Percentiles rank a stretch among this genome's conserved stretches.
phyloP scores from a whole-genome alignment of 345 rosid species.

The Cardamine chenopodiifolia region DNA sequence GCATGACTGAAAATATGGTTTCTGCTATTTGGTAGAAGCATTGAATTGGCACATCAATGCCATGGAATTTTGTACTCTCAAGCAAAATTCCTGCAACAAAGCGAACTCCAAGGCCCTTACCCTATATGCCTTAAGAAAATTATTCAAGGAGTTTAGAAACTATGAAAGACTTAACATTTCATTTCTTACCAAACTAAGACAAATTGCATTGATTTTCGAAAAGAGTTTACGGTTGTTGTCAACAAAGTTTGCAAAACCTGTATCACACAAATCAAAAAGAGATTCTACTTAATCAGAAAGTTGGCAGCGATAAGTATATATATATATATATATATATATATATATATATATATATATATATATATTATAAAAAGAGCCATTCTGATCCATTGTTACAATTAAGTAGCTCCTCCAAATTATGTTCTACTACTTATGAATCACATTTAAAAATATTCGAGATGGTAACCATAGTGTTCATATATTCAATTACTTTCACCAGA shows the following conservation, averaged over 20 bases:
- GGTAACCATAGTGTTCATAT: not conserved
- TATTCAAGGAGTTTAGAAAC: not conserved
- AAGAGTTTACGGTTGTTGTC: constrained; percentile 71
- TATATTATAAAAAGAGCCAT: not conserved
- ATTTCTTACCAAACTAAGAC: constrained; percentile 68
- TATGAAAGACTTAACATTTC: constrained; percentile 13
- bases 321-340: too few species aligned
- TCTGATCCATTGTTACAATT: not conserved
- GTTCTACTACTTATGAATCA: not conserved
- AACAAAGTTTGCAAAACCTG: constrained; percentile 72
- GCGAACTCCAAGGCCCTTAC: not conserved
- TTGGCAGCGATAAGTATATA: constrained; percentile 1
- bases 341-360: too few species aligned
- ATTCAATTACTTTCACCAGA: constrained; percentile 13
- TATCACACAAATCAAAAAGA: constrained; percentile 27
- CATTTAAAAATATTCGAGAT: not conserved
- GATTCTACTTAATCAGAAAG: not conserved
- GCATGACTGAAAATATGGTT: not conserved
- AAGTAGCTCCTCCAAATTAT: not conserved
- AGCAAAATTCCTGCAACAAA: constrained; percentile 2
- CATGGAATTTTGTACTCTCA: not conserved
- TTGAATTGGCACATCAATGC: constrained; percentile 9
- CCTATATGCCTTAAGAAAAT: not conserved
- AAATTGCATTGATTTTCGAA: constrained; percentile 65
- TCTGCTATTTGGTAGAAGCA: constrained; percentile 9